Percentiles rank a stretch among this genome's conserved stretches.
These are phyloP conservation scores for Casaregolazyma lundiana DNA, from an alignment of 1,139 yeast genomes.

Conservation along the genomic window DNA sequence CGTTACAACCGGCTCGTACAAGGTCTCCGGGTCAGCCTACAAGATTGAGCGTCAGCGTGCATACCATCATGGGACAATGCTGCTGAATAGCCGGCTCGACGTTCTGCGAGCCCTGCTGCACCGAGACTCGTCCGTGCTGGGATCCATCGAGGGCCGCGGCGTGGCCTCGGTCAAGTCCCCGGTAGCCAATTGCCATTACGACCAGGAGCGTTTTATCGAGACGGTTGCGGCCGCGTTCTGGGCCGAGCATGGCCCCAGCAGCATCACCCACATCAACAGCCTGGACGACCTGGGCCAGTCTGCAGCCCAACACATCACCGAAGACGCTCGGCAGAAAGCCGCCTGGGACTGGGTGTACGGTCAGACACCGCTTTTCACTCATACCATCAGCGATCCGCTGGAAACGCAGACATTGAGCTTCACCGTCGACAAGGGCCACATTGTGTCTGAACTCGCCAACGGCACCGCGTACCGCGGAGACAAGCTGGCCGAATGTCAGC, in stretches of 20 bases:
- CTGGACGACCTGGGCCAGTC: slow-evolving; percentile 17
- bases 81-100: slow-evolving; percentile 60
- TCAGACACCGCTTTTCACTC: slow-evolving; percentile 61
- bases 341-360: slow-evolving; percentile 74
- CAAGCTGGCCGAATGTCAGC: slow-evolving; percentile 7
- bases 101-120: slow-evolving; percentile 55
- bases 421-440: slow-evolving; percentile 41
- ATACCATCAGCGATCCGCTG: slow-evolving; percentile 35
- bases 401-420: slow-evolving; percentile 35
- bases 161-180: slow-evolving; percentile 76
- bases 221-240: slow-evolving; percentile 42
- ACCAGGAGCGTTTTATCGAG: slow-evolving; percentile 44
- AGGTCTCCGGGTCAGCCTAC: slow-evolving; percentile 88
- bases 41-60: slow-evolving; percentile 79
- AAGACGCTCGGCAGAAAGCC: slow-evolving; percentile 43
- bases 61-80: slow-evolving; percentile 96
- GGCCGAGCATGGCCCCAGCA: slow-evolving; percentile 12
- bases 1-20: slow-evolving; percentile 45
- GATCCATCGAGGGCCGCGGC: slow-evolving; percentile 52
- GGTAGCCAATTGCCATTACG: slow-evolving; percentile 59
- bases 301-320: slow-evolving; percentile 45
- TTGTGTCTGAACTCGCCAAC: slow-evolving; percentile 13
- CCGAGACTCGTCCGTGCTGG: slow-evolving; percentile 42
- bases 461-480: slow-evolving; percentile 12
- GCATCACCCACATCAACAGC: slow-evolving; percentile 13